phyloP scores from a whole-genome alignment of 2,329 filamentous ascomycete genomes.

The Xylariaceae sp. region DNA sequence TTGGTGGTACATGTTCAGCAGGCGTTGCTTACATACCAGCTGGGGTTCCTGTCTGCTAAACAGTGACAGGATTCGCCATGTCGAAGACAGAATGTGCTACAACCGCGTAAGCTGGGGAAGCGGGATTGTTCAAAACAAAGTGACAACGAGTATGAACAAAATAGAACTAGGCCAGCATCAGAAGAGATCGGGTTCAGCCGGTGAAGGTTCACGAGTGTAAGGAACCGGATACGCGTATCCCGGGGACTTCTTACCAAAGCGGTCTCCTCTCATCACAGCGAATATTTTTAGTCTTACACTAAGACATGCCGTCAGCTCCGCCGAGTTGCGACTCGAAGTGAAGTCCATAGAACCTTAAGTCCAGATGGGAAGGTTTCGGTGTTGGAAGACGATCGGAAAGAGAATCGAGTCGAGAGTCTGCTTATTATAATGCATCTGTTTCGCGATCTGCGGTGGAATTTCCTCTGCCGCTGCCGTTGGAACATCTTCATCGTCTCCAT shows the following conservation, averaged over 20 bases:
- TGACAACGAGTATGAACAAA: conserved; percentile 1
- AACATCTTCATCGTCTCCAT: conserved; percentile 22
- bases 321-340: neutral
- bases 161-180: neutral
- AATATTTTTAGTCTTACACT: conserved; percentile 41
- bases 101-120: conserved; percentile 16
- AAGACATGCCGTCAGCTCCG: conserved; percentile 6
- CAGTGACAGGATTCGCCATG: conserved; percentile 42
- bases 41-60: conserved; percentile 27
- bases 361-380: too few species aligned
- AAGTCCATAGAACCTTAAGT: neutral
- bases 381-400: neutral
- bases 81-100: conserved; percentile 44
- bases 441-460: conserved; percentile 34
- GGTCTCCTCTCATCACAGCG: conserved; percentile 45
- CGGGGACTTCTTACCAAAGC: conserved; percentile 39
- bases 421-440: conserved; percentile 31
- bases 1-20: conserved; percentile 20
- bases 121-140: neutral
- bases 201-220: conserved; percentile 12
- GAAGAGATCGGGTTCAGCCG: conserved; percentile 1
- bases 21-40: conserved; percentile 31
- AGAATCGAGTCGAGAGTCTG: neutral
- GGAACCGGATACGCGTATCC: conserved; percentile 7
- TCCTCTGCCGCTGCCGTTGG: conserved; percentile 33